Percentiles rank a stretch among this genome's conserved stretches.
Conservation (phyloP, 805 yeast genomes). For the Candida mattraensis region DNA sequence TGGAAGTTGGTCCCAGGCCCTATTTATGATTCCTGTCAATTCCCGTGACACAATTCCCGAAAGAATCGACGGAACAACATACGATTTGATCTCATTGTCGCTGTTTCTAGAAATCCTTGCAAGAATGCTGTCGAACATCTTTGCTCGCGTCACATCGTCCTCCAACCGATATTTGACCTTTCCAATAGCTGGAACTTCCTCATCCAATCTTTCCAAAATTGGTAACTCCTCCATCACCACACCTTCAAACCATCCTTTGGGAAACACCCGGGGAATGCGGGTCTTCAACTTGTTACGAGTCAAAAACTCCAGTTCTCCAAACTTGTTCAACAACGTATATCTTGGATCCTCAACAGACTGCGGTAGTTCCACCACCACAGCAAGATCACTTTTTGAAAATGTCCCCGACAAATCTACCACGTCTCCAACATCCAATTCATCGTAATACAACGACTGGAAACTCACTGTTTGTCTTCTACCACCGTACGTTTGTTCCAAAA, state of each 20-base stretch:
- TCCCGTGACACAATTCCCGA: constrained; percentile 31
- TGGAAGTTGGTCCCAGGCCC: constrained; percentile 35
- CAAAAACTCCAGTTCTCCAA: constrained; percentile 56
- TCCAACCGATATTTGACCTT: constrained; percentile 35
- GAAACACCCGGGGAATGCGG: constrained; percentile 56
- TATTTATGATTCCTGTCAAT: constrained; percentile 26
- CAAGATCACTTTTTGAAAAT: constrained; percentile 44
- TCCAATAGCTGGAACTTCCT: constrained; percentile 29
- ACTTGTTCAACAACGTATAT: constrained; percentile 54
- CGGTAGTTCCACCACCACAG: constrained; percentile 58
- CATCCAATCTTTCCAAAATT: constrained; percentile 18
- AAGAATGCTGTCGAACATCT: constrained; percentile 29
- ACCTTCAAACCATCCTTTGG: constrained; percentile 35
- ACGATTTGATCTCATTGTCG: constrained; percentile 25
- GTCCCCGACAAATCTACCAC: constrained; percentile 51
- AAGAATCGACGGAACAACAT: constrained; percentile 32
- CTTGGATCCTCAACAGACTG: constrained; percentile 46
- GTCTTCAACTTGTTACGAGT: constrained; percentile 44
- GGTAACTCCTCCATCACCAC: constrained; percentile 30
- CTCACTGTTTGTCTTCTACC: constrained; percentile 3
- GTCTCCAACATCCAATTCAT: constrained; percentile 54
- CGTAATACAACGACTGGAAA: constrained; percentile 25
- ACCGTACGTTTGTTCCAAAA: constrained; percentile 9
- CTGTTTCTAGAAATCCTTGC: constrained; percentile 16
- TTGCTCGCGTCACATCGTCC: constrained; percentile 28